Base-by-base conservation (phyloP, 83 land plant genomes). In the Thuja plicata region DNA sequence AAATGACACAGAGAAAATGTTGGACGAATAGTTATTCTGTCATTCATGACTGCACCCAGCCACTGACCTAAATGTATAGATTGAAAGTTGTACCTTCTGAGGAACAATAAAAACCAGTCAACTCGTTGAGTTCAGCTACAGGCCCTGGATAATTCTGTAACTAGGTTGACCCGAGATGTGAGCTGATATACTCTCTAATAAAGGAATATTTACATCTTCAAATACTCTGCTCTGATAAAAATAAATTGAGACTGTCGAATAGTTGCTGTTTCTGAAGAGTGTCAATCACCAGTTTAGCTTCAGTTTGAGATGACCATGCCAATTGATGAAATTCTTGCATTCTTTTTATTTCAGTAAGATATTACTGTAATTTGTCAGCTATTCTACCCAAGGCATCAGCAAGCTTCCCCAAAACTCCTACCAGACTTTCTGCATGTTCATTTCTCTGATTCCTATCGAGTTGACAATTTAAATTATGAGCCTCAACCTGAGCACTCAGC, bases 371-470 rank as follows among this genome's bases (percentile, higher is more conserved):
- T 80, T 79, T 78, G 37, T 88, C 89, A 30, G 86, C 89, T 48
- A 88, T 88, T 34, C 81, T 88, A 16, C 89, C 89, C 86, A 88
- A 80, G 12, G 89, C 55, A 81, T 88, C 89, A 54, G 86, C 89
- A 34, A 81, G 85, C 37, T 88, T 88, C 43, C 57, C 84, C 35
- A 88, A 80, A 81, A 88, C 89, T 19, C 86, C 89, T 32, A 88
- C 45, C 55, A 88, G 37, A 79, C 70, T 88, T 9, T 88, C 71
- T 41, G 57, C 57, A 43, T 88, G 89, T 88, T 88, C 89, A 78
- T 79, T 81, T 79, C 89, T 78, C 48, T 88, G 89, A 48, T 81
- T 35, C 57, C 89, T 88, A 80, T 88, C 89, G 12, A 88, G 41
- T 79, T 79, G 70, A 35, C 86, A 77, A 81, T 88, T 88, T 9